A percentile compares a stretch with the other conserved stretches of the same genome.
These are phyloP conservation scores for Fraxinus dipetala DNA, from an alignment of 305 asterid species.

Conservation along the genomic window DNA sequence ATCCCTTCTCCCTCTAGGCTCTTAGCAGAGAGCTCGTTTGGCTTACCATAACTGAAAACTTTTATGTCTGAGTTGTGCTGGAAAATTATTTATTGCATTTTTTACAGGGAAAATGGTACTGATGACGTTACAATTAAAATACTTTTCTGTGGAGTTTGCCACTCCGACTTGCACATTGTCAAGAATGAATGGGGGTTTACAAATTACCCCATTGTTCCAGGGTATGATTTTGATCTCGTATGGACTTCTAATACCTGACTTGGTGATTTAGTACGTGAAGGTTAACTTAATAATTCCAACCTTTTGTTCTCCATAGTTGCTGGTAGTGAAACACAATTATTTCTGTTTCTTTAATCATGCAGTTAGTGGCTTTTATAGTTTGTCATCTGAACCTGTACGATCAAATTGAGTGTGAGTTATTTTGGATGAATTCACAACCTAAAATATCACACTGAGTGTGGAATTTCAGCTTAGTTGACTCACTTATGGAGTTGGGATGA, in stretches of 20 bases:
- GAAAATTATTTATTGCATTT: not conserved
- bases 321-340: not conserved
- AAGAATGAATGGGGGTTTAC: conserved; percentile 64
- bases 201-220: conserved; percentile 55
- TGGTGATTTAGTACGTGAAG: not conserved
- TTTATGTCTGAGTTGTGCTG: not conserved
- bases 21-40: too few species aligned
- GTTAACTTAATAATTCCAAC: not conserved
- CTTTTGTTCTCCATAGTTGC: not conserved
- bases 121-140: conserved; percentile 52
- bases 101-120: conserved; percentile 42
- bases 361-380: not conserved
- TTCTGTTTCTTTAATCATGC: not conserved
- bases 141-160: conserved; percentile 62
- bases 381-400: not conserved
- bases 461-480: too few species aligned
- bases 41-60: too few species aligned
- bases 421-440: not conserved
- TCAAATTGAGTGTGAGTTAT: not conserved
- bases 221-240: conserved; percentile 30
- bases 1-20: too few species aligned
- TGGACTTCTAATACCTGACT: not conserved
- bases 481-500: not conserved
- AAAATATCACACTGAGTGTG: not conserved
- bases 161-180: conserved; percentile 46